These are phyloP conservation scores for Aspergillus arachidicola DNA, from an alignment of 2,329 filamentous ascomycete genomes.

Conservation along the genomic window DNA sequence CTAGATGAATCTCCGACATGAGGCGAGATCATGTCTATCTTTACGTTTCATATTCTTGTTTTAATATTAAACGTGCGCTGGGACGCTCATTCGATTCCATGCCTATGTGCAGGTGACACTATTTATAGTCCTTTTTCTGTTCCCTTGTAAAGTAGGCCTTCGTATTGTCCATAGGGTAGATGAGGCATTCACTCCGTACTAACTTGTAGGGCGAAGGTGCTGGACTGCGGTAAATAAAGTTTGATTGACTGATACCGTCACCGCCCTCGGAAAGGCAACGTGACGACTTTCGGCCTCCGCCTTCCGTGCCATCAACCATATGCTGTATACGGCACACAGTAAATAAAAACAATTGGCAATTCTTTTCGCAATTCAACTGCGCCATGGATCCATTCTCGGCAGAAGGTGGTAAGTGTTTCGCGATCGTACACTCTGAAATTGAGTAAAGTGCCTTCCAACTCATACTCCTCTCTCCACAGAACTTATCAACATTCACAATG, in stretches of 20 bases:
- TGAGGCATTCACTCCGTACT: not conserved
- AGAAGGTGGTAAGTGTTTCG: constrained; percentile 56
- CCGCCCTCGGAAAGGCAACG: constrained; percentile 24
- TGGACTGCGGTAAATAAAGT: not conserved
- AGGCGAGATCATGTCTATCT: constrained; percentile 16
- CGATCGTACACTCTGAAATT: not conserved
- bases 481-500: constrained; percentile 68
- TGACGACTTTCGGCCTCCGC: constrained; percentile 23
- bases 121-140: not conserved
- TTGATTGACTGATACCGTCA: not conserved
- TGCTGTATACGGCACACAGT: not conserved
- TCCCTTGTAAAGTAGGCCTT: not conserved
- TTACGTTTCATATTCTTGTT: constrained; percentile 20
- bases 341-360: not conserved
- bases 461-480: constrained; percentile 47
- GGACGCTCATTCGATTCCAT: constrained; percentile 19
- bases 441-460: constrained; percentile 4
- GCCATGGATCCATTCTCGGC: constrained; percentile 66
- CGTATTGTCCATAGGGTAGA: not conserved
- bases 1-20: constrained; percentile 14
- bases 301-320: constrained; percentile 1
- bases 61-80: constrained; percentile 27
- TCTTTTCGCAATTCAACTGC: not conserved
- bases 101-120: not conserved
- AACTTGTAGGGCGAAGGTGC: not conserved